phyloP scores from a whole-genome alignment of 73 alveolate species.

The Uronychia setigera region DNA sequence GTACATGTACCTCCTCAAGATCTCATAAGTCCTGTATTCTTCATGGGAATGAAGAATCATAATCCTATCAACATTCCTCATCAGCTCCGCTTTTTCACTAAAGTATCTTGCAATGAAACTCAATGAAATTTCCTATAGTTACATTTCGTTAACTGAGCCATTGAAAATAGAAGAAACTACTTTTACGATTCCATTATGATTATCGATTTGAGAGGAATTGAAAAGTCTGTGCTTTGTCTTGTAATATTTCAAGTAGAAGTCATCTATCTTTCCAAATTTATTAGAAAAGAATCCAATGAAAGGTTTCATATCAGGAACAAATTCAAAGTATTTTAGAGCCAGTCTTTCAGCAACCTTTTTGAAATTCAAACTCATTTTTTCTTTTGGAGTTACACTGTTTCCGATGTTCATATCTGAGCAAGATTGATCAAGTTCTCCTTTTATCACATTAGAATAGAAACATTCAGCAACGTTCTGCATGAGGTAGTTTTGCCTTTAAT shows the following conservation, averaged over 20 bases:
- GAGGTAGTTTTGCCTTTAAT: slow-evolving; percentile 18
- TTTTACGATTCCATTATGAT: not conserved
- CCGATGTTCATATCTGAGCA: no score
- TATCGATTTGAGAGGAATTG: not conserved
- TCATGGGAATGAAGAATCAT: slow-evolving; percentile 1
- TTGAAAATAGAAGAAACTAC: slow-evolving; percentile 16
- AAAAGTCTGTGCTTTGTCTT: not conserved
- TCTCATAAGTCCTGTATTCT: not conserved
- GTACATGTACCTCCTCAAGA: not conserved
- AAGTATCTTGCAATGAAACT: slow-evolving; percentile 13
- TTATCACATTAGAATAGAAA: not conserved
- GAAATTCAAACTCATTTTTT: not conserved
- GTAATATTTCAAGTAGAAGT: not conserved
- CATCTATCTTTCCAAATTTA: not conserved
- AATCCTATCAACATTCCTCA: slow-evolving; percentile 23
- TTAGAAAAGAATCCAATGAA: not conserved
- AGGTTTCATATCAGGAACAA: not conserved
- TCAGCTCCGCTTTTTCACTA: slow-evolving; percentile 25
- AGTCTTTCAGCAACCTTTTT: not conserved
- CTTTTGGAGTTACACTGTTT: not conserved
- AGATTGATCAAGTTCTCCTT: not conserved
- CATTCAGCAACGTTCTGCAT: slow-evolving; percentile 14
- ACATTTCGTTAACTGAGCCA: not conserved
- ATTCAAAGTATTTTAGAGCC: not conserved
- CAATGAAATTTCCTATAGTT: slow-evolving; percentile 6